Base-by-base conservation (phyloP, 805 yeast species). In the Zygotorulaspora danielsina region DNA sequence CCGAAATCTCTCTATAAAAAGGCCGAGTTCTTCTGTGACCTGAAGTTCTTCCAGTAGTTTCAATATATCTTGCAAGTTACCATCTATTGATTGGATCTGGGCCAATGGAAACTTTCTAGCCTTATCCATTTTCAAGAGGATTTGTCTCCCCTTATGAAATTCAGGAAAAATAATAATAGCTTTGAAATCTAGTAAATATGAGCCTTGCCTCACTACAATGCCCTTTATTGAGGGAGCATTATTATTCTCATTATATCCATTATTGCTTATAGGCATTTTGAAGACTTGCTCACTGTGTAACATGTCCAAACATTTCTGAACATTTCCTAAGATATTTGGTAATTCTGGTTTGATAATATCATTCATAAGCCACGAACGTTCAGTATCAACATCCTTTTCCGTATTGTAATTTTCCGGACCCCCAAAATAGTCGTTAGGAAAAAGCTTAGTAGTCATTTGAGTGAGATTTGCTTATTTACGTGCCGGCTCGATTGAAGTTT, bases 191-290 rank as follows among this genome's bases (percentile, higher is more conserved):
- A 72, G 65, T 4, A 82, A 64, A 44, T 71, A 70, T 9, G 72
- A 69, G 5, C 81, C 79, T 38, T 68, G 71, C 36, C 89, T 58
- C 0, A 76, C 73, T 0, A 81, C 56, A 1, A 77, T 67, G 0
- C 90, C 90, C 44, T 79, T 79, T 11, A 81, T 59, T 2, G 54
- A 46, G 3, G 62, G 55, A 1, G 34, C 25, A 22, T 39, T 38
- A 3, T 39, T 40, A 5, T 39, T 31, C 10, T 36, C 45, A 21
- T 32, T 41, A 7, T 42, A 29, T 11, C 40, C 41, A 15, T 53
- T 50, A 40, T 36, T 51, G 15, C 56, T 55, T 3, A 82, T 60
- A 0, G 88, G 84, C 36, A 82, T 64, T 41, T 73, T 79, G 37
- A 77, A 69, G 10, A 71, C 61, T 8, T 63, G 63, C 8, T 62